These are phyloP conservation scores for Mortierella sp. DNA, from an alignment of 371 early-diverging fungal species.

Conservation along the genomic window DNA sequence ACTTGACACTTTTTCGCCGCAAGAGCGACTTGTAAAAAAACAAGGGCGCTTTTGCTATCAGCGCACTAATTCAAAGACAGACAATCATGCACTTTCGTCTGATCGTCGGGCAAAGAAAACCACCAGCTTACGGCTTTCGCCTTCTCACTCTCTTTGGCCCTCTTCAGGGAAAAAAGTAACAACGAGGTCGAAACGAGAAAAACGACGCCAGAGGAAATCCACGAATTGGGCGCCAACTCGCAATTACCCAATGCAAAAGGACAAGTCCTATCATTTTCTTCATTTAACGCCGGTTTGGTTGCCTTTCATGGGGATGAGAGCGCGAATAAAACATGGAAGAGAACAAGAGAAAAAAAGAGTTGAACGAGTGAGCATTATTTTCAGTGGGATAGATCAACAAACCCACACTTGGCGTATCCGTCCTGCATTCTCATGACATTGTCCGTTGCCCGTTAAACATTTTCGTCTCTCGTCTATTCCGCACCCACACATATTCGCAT, in stretches of 20 bases:
- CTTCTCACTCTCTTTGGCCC: background rate
- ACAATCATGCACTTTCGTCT: background rate
- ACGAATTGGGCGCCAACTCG: background rate
- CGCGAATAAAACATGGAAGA: background rate
- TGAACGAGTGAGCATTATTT: slow-evolving; percentile 10
- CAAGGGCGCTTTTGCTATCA: background rate
- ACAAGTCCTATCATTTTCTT: background rate
- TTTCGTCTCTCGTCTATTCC: background rate
- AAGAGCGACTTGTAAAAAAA: too few species aligned
- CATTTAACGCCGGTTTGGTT: slow-evolving; percentile 4
- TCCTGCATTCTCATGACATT: too few species aligned
- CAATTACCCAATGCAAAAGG: background rate
- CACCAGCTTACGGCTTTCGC: slow-evolving; percentile 3
- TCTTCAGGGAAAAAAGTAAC: background rate
- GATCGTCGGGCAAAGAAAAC: slow-evolving; percentile 3
- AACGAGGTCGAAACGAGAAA: background rate
- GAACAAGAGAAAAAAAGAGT: background rate
- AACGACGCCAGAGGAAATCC: background rate
- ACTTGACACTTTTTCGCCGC: too few species aligned
- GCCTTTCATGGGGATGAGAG: background rate
- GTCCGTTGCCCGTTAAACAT: too few species aligned
- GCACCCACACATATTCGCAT: background rate
- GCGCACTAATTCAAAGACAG: background rate
- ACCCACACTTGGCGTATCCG: background rate
- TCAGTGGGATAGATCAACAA: background rate